Percentiles rank a stretch among this genome's conserved stretches.
phyloP scores from a whole-genome alignment of 306 rosid species.

The Cicer bijugum region DNA sequence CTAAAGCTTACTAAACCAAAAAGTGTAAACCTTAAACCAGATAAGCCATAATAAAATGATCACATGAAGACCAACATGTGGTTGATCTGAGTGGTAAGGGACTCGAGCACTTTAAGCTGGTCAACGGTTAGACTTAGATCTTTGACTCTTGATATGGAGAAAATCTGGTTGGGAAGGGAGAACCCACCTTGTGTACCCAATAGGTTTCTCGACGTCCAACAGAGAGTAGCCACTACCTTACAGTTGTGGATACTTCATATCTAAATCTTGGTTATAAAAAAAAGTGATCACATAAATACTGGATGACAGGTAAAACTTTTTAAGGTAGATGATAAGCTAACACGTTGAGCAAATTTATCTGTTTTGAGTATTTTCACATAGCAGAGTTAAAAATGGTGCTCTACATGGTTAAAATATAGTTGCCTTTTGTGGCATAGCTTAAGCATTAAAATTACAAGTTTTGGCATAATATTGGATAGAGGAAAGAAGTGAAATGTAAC shows the following conservation, averaged over 20 bases:
- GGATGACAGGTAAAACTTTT: neutral
- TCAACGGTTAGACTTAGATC: no score
- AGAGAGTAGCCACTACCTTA: no score
- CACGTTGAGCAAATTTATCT: neutral
- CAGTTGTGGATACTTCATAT: no score
- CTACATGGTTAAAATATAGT: neutral
- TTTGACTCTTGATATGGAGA: no score
- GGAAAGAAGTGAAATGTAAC: neutral
- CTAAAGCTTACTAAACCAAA: neutral
- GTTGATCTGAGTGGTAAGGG: no score
- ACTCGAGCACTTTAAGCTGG: no score
- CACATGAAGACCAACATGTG: neutral
- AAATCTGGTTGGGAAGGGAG: no score
- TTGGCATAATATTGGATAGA: neutral
- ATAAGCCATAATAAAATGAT: constrained; percentile 5
- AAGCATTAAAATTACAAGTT: neutral
- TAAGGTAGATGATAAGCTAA: neutral
- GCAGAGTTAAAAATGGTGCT: no score
- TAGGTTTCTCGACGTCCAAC: no score
- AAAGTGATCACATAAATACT: constrained; percentile 1
- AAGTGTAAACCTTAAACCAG: neutral
- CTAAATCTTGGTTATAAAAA: no score
- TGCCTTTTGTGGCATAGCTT: neutral
- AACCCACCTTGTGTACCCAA: no score
- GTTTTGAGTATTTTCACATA: neutral